Percentiles rank a stretch among this genome's conserved stretches.
phyloP scores from a whole-genome alignment of 1,284 basidiomycete species.

The Apiotrichum akiyoshidainum region DNA sequence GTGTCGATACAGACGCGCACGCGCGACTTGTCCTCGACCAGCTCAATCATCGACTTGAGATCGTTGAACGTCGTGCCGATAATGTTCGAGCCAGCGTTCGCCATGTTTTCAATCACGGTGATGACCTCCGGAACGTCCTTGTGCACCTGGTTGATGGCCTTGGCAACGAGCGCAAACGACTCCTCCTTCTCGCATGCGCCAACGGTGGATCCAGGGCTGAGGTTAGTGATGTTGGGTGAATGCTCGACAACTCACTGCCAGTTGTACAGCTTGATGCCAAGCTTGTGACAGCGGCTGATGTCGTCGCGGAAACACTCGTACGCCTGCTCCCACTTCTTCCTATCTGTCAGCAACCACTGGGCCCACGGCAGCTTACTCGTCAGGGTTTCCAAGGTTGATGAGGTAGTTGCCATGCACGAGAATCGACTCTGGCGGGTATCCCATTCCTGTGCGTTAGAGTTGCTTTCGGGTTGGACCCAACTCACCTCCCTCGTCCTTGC shows the following conservation, averaged over 20 bases:
- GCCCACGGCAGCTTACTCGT: conserved; percentile 55
- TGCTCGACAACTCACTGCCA: conserved; percentile 65
- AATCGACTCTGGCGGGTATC: conserved; percentile 61
- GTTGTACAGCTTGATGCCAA: conserved; percentile 74
- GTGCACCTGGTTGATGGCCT: conserved; percentile 73
- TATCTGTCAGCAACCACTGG: conserved; percentile 37
- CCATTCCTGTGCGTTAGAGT: conserved; percentile 47
- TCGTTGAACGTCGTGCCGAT: conserved; percentile 71
- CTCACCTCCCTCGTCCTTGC: conserved; percentile 45
- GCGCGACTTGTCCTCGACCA: conserved; percentile 69
- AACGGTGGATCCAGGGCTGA: conserved; percentile 75
- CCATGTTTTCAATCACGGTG: conserved; percentile 81
- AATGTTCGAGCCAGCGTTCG: conserved; percentile 69
- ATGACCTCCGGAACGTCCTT: conserved; percentile 63
- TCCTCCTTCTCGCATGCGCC: conserved; percentile 63
- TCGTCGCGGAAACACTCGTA: conserved; percentile 81
- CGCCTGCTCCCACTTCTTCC: conserved; percentile 70
- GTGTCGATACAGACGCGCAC: conserved; percentile 84
- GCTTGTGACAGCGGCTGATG: conserved; percentile 70
- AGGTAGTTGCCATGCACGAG: conserved; percentile 82
- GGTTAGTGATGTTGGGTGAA: background rate
- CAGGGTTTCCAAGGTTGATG: conserved; percentile 78
- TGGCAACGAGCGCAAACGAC: conserved; percentile 65
- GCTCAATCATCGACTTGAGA: conserved; percentile 64
- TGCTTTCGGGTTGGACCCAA: background rate